These are phyloP conservation scores for Imleria badia DNA, from an alignment of 768 basidiomycete species.

Conservation along the genomic window DNA sequence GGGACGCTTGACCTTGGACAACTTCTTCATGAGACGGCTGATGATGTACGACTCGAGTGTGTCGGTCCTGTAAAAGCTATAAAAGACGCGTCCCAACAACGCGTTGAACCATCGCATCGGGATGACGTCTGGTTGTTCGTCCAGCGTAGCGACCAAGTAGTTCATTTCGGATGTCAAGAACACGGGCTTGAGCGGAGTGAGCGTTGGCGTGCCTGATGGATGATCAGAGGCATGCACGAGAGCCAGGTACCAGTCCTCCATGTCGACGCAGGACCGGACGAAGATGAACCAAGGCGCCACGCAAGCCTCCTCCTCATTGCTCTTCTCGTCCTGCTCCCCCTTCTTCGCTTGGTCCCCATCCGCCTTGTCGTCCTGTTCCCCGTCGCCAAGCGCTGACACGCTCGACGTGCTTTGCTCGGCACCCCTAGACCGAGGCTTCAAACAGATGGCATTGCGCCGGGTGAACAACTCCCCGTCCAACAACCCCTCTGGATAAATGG, in stretches of 20 bases:
- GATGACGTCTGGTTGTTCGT: constrained; percentile 93
- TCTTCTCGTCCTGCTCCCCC: constrained; percentile 40
- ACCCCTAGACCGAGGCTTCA: constrained; percentile 50
- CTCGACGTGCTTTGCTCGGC: constrained; percentile 44
- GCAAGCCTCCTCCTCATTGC: constrained; percentile 47
- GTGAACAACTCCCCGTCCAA: constrained; percentile 89
- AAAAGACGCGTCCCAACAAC: constrained; percentile 87
- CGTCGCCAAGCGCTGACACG: constrained; percentile 38
- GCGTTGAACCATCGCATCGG: constrained; percentile 99
- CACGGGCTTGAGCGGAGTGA: constrained; percentile 58
- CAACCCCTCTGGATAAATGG: constrained; percentile 70
- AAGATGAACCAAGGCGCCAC: constrained; percentile 91
- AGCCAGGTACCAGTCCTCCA: constrained; percentile 97
- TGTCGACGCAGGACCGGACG: constrained; percentile 80
- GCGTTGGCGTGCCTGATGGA: constrained; percentile 59
- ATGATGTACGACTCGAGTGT: constrained; percentile 84
- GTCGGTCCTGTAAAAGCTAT: constrained; percentile 86
- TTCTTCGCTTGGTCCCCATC: constrained; percentile 9
- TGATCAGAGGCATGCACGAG: constrained; percentile 73
- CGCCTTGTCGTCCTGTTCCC: constrained; percentile 31
- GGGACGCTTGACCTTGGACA: constrained; percentile 89
- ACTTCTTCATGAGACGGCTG: constrained; percentile 86
- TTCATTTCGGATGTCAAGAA: constrained; percentile 82
- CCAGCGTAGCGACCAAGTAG: constrained; percentile 77
- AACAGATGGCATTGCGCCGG: constrained; percentile 84